Percentiles rank a stretch among this genome's conserved stretches.
Evolutionary conservation across 2,329 filamentous ascomycete species (phyloP).

Genomic region (Colletotrichum coccodes): DNA sequence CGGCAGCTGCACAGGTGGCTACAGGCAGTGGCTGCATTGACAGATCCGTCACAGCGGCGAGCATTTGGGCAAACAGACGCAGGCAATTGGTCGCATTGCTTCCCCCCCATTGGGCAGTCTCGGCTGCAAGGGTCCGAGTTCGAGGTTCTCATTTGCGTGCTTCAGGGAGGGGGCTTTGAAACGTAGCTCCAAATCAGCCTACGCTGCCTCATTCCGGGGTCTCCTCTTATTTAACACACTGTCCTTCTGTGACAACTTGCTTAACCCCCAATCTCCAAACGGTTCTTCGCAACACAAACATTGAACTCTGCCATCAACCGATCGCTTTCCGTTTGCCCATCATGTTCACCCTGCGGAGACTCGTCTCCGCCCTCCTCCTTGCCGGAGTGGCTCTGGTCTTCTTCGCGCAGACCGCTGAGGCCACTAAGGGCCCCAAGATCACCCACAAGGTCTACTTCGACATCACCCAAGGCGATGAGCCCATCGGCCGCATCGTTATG

Average conservation of each 20-base stretch:
- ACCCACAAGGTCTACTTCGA: conserved; percentile 96
- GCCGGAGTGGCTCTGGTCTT: conserved; percentile 79
- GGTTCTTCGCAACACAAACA: conserved; percentile 8
- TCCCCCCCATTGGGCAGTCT: conserved; percentile 28
- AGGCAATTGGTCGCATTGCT: conserved; percentile 18
- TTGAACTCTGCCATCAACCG: conserved; percentile 10
- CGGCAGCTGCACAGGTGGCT: neutral
- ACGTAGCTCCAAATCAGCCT: conserved; percentile 24
- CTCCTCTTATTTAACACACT: conserved; percentile 4
- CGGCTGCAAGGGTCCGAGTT: conserved; percentile 31
- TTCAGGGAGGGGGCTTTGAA: conserved; percentile 32
- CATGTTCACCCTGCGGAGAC: conserved; percentile 81
- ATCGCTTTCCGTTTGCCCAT: conserved; percentile 42
- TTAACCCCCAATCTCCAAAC: conserved; percentile 13
- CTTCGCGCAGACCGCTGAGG: conserved; percentile 79
- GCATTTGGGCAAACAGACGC: neutral
- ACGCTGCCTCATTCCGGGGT: neutral
- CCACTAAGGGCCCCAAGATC: conserved; percentile 90
- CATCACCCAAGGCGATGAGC: conserved; percentile 79
- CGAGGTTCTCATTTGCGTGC: conserved; percentile 29
- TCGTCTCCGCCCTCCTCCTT: conserved; percentile 80
- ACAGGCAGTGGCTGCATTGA: conserved; percentile 13
- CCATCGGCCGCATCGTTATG: conserved; percentile 79
- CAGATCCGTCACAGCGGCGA: neutral
- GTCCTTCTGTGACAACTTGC: conserved; percentile 3